Percentiles rank a stretch among this genome's conserved stretches.
Conservation (phyloP, 768 basidiomycete species). For the Boletales sp. region DNA sequence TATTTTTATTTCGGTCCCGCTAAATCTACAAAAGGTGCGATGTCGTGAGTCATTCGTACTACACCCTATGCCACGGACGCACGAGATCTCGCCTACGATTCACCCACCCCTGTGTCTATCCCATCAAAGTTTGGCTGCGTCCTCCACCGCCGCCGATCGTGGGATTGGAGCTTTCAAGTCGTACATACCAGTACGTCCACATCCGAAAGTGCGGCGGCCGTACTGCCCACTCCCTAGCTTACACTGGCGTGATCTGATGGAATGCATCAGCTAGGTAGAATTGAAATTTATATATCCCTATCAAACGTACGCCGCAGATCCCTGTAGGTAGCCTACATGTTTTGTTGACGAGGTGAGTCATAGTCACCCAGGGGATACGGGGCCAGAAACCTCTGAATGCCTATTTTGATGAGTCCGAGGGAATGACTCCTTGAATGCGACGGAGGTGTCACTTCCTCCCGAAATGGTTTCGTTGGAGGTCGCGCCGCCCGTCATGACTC, state of each 20-base stretch:
- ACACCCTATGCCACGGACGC: too few species aligned
- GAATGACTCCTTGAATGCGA: slow-evolving; percentile 40
- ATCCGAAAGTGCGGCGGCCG: too few species aligned
- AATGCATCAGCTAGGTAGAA: slow-evolving; percentile 1
- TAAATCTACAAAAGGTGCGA: too few species aligned
- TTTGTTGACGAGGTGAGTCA: slow-evolving; percentile 25
- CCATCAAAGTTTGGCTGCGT: slow-evolving; percentile 29
- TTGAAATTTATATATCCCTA: not conserved
- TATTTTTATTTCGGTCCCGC: too few species aligned
- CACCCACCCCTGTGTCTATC: slow-evolving; percentile 47
- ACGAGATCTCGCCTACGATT: too few species aligned
- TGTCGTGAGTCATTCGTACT: too few species aligned
- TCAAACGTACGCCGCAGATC: slow-evolving; percentile 48
- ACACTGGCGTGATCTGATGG: slow-evolving; percentile 10
- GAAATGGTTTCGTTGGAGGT: slow-evolving; percentile 60
- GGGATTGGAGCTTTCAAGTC: too few species aligned
- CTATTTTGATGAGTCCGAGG: slow-evolving; percentile 39
- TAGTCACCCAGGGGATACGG: slow-evolving; percentile 45
- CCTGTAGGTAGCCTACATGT: too few species aligned
- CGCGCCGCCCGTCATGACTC: slow-evolving; percentile 31
- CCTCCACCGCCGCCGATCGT: slow-evolving; percentile 28
- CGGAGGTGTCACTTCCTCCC: slow-evolving; percentile 32
- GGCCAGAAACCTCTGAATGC: slow-evolving; percentile 36
- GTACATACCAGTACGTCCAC: too few species aligned
- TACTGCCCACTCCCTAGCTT: too few species aligned